Conservation (phyloP, 2,329 filamentous ascomycete species). For the Xylaria sp. region DNA sequence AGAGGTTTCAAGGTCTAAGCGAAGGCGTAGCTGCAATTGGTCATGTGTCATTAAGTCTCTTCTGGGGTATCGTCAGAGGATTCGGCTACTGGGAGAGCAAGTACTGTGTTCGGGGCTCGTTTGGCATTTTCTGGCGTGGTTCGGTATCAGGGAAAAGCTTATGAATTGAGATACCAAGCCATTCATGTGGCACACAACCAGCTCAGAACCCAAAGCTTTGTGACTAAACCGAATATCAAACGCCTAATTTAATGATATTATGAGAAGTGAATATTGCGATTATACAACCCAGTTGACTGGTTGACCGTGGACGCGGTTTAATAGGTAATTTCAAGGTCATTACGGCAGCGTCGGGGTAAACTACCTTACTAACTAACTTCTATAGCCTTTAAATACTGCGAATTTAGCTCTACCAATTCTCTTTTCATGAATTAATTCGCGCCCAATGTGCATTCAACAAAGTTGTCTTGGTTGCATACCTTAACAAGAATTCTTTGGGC, state of each 20-base stretch:
- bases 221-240: constrained; percentile 27
- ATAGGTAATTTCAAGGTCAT: background rate
- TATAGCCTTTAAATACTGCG: too few species aligned
- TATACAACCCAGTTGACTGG: background rate
- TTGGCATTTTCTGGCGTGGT: constrained; percentile 59
- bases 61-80: constrained; percentile 47
- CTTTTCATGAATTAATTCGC: background rate
- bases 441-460: background rate
- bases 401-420: too few species aligned
- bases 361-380: background rate
- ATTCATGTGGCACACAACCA: constrained; percentile 41
- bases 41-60: constrained; percentile 48
- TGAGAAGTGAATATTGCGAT: constrained; percentile 1
- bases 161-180: constrained; percentile 50
- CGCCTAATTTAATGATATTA: background rate
- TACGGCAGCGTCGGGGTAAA: background rate
- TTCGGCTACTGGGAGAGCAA: constrained; percentile 45
- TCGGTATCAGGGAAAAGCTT: constrained; percentile 57
- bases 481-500: background rate
- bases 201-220: constrained; percentile 33
- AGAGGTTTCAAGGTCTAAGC: constrained; percentile 99
- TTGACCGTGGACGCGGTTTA: background rate
- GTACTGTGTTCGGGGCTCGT: constrained; percentile 49
- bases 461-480: background rate
- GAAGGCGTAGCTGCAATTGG: constrained; percentile 49